These are phyloP conservation scores for Pythium phragmiticola DNA, from an alignment of 352 stramenopile species.

Conservation along the genomic window DNA sequence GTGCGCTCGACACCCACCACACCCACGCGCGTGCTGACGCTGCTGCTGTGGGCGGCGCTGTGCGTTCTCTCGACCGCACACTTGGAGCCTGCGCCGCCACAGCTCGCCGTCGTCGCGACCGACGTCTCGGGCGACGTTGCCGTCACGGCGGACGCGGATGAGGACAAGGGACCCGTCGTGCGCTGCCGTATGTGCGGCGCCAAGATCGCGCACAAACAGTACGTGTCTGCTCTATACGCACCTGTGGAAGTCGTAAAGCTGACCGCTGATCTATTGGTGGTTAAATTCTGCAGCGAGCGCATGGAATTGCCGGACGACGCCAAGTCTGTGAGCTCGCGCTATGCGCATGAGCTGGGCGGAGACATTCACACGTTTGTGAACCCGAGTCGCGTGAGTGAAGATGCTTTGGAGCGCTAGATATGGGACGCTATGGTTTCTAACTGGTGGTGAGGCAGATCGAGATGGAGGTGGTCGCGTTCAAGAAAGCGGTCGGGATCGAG, in stretches of 20 bases:
- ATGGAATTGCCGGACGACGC: conserved; percentile 70
- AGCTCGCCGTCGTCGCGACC: conserved; percentile 22
- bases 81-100: neutral
- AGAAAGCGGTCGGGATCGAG: conserved; percentile 51
- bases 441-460: conserved; percentile 41
- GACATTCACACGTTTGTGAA: conserved; percentile 83
- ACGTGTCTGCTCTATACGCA: neutral
- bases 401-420: neutral
- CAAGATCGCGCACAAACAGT: conserved; percentile 66
- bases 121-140: conserved; percentile 23
- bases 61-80: neutral
- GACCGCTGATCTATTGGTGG: neutral
- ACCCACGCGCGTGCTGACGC: neutral
- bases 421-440: neutral
- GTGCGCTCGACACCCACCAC: neutral
- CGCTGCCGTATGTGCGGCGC: conserved; percentile 81
- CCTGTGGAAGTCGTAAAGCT: neutral
- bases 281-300: conserved; percentile 46
- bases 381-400: conserved; percentile 49
- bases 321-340: conserved; percentile 56
- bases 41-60: conserved; percentile 17
- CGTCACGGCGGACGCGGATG: conserved; percentile 16
- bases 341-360: conserved; percentile 43
- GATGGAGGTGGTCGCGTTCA: conserved; percentile 78
- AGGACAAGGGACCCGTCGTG: conserved; percentile 39